A percentile compares a stretch with the other conserved stretches of the same genome.
Evolutionary conservation across 257 asterid species (phyloP).

Genomic region (Primulina tabacum): DNA sequence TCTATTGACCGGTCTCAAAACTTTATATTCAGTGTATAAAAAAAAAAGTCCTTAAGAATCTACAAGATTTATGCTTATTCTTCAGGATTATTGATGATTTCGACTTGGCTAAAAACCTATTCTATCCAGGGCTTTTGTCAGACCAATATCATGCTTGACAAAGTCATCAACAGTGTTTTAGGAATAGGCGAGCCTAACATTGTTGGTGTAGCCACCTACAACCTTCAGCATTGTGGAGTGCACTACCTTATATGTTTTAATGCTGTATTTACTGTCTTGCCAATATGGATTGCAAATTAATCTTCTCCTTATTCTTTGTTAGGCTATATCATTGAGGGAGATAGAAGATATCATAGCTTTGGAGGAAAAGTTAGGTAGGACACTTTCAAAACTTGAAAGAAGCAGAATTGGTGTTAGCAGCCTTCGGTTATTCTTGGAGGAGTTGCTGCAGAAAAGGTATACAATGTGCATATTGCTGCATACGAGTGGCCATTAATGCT

Average conservation of each 20-base stretch:
- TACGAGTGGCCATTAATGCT: constrained; percentile 21
- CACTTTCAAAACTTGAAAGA: constrained; percentile 78
- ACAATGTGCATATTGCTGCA: constrained; percentile 12
- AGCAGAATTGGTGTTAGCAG: constrained; percentile 92
- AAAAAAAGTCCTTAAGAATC: neutral
- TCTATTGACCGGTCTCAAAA: neutral
- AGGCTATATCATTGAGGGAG: constrained; percentile 88
- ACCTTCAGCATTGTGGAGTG: neutral
- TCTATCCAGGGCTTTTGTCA: neutral
- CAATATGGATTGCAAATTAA: constrained; percentile 15
- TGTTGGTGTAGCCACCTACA: neutral
- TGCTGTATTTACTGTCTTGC: constrained; percentile 12
- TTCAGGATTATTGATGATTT: neutral
- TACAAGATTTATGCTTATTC: neutral
- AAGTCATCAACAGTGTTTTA: constrained; percentile 17
- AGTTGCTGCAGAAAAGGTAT: constrained; percentile 81
- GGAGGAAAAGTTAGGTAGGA: constrained; percentile 91
- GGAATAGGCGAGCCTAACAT: neutral
- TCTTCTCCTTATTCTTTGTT: constrained; percentile 23
- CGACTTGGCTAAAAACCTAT: constrained; percentile 3
- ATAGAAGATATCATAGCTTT: constrained; percentile 72
- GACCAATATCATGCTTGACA: constrained; percentile 12
- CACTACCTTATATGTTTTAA: constrained; percentile 6
- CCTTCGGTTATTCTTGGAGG: constrained; percentile 90
- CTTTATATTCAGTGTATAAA: neutral